Conservation (phyloP, 768 basidiomycete genomes). For the Tricholoma hemisulphureum region DNA sequence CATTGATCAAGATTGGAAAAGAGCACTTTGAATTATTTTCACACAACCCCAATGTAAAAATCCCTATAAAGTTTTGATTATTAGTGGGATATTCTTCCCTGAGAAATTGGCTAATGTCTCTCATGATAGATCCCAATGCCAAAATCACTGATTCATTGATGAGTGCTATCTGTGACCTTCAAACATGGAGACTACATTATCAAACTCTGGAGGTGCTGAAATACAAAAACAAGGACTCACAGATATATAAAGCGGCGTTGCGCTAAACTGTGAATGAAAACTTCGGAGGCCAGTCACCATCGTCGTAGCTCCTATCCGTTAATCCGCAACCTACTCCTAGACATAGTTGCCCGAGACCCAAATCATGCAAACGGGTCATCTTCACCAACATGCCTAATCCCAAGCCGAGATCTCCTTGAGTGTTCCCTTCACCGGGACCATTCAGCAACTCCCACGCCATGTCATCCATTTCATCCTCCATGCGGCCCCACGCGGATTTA, state of each 20-base stretch:
- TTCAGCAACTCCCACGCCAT: slow-evolving; percentile 63
- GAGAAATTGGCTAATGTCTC: too few species aligned
- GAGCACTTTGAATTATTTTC: too few species aligned
- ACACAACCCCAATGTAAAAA: too few species aligned
- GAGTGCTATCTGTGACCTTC: too few species aligned
- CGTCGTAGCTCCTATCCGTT: not conserved
- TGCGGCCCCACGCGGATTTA: slow-evolving; percentile 65
- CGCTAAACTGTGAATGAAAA: not conserved
- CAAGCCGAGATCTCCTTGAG: slow-evolving; percentile 32
- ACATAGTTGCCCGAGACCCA: slow-evolving; percentile 68
- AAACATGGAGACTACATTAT: too few species aligned
- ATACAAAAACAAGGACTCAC: not conserved
- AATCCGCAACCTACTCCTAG: slow-evolving; percentile 32
- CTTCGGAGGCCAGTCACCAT: not conserved
- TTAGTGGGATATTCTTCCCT: too few species aligned
- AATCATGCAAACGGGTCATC: slow-evolving; percentile 74
- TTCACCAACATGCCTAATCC: slow-evolving; percentile 63
- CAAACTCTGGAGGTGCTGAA: too few species aligned
- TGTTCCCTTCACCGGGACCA: slow-evolving; percentile 34
- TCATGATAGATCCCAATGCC: too few species aligned
- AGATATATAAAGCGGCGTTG: not conserved
- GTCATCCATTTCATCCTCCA: slow-evolving; percentile 68
- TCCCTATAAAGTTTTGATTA: too few species aligned
- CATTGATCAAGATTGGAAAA: too few species aligned
- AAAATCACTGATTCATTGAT: too few species aligned